These are phyloP conservation scores for Globisporangium ultimum DNA, from an alignment of 352 stramenopile species.

Conservation along the genomic window DNA sequence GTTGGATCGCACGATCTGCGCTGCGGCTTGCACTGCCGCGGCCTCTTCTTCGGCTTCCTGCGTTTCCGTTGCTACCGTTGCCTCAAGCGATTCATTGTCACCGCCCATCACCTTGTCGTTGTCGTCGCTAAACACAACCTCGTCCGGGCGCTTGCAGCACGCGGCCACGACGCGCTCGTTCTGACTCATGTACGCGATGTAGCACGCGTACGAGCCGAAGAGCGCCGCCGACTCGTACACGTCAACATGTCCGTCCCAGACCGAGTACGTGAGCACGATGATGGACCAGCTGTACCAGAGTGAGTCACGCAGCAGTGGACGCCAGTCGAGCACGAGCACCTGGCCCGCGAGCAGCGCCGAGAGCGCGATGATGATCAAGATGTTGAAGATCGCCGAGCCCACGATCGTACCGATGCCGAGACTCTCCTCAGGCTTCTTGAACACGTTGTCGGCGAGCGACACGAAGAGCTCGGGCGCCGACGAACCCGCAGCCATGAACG, in stretches of 20 bases:
- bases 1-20: conserved; percentile 12
- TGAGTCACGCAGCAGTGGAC: conserved; percentile 75
- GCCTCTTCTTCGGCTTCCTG: conserved; percentile 16
- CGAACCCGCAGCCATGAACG: conserved; percentile 82
- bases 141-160: conserved; percentile 50
- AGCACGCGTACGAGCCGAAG: conserved; percentile 63
- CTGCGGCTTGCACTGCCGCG: not conserved
- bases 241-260: conserved; percentile 61
- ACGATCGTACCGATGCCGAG: conserved; percentile 80
- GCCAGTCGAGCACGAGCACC: conserved; percentile 68
- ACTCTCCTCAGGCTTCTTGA: conserved; percentile 59
- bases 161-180: conserved; percentile 53
- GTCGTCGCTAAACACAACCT: conserved; percentile 11
- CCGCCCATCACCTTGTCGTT: conserved; percentile 1
- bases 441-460: conserved; percentile 73
- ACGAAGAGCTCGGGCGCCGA: conserved; percentile 84
- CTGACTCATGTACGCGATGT: conserved; percentile 74
- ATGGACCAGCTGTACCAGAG: conserved; percentile 75
- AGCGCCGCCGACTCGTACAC: conserved; percentile 59
- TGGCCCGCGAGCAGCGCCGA: conserved; percentile 64
- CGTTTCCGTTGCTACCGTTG: conserved; percentile 4
- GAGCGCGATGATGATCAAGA: conserved; percentile 84
- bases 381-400: conserved; percentile 87
- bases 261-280: conserved; percentile 43
- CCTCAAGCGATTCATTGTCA: no score